Evolutionary conservation across 2,329 filamentous ascomycete genomes (phyloP).

Genomic region (Ophiostoma sp.): DNA sequence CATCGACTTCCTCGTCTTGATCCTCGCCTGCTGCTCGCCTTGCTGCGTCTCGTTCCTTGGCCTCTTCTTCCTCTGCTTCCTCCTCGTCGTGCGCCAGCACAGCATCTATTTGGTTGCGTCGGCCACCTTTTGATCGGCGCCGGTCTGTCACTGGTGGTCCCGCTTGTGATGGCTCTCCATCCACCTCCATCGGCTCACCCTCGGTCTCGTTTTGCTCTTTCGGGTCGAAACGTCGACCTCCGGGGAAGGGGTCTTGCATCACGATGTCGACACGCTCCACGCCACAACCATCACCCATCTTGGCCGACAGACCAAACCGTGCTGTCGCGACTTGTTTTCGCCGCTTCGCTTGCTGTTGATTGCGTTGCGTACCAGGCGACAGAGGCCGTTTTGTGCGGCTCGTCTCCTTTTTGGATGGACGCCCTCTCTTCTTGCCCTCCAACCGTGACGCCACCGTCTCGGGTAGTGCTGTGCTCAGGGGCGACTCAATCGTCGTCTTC

Average conservation of each 20-base stretch:
- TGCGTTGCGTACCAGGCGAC: conserved; percentile 35
- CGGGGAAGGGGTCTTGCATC: conserved; percentile 58
- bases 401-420: neutral
- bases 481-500: conserved; percentile 51
- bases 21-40: conserved; percentile 33
- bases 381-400: conserved; percentile 32
- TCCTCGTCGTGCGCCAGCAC: conserved; percentile 39
- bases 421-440: neutral
- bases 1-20: conserved; percentile 18
- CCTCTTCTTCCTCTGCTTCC: conserved; percentile 36
- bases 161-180: conserved; percentile 23
- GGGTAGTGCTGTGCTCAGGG: conserved; percentile 54
- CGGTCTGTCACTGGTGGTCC: neutral
- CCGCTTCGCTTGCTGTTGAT: conserved; percentile 53
- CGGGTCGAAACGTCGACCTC: conserved; percentile 12
- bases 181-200: conserved; percentile 21
- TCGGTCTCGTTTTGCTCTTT: conserved; percentile 16
- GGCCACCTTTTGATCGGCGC: conserved; percentile 22
- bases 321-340: conserved; percentile 62
- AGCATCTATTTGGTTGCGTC: conserved; percentile 42
- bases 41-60: conserved; percentile 32
- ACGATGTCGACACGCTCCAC: conserved; percentile 62
- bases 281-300: conserved; percentile 57
- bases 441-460: conserved; percentile 40
- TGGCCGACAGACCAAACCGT: conserved; percentile 67